Evolutionary conservation across 352 stramenopile species (phyloP).

Genomic region (Hyaloperonospora brassicae): DNA sequence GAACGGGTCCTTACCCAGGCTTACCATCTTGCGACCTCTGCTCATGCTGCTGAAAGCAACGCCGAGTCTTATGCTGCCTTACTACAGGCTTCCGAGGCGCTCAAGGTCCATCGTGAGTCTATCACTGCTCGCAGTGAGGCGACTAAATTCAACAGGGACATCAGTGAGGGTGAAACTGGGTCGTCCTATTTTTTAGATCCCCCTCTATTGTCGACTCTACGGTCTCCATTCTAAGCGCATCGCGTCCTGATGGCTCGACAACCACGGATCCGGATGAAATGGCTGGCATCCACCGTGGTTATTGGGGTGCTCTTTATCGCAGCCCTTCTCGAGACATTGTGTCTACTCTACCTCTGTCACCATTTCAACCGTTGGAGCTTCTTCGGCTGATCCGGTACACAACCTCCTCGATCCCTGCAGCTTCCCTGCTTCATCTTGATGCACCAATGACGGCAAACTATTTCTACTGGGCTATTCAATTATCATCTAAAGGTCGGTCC

Average conservation of each 20-base stretch:
- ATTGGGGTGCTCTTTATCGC: slow-evolving; percentile 1
- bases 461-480: slow-evolving; percentile 14
- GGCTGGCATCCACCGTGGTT: slow-evolving; percentile 1
- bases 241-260: not conserved
- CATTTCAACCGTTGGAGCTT: not conserved
- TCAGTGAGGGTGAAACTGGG: slow-evolving; percentile 2
- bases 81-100: no score
- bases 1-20: no score
- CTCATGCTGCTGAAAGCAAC: no score
- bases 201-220: not conserved
- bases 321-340: not conserved
- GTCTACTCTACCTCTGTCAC: not conserved
- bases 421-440: not conserved
- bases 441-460: no score
- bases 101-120: not conserved
- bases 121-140: not conserved
- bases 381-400: not conserved
- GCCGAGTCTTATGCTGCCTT: not conserved
- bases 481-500: slow-evolving; percentile 6
- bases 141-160: slow-evolving; percentile 5
- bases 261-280: slow-evolving; percentile 2
- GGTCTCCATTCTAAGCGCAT: not conserved
- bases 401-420: not conserved
- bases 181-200: slow-evolving; percentile 3
- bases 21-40: no score